A percentile compares a stretch with the other conserved stretches of the same genome.
Conservation (phyloP, 2,329 filamentous ascomycete genomes). For the Fusarium gaditjirri region DNA sequence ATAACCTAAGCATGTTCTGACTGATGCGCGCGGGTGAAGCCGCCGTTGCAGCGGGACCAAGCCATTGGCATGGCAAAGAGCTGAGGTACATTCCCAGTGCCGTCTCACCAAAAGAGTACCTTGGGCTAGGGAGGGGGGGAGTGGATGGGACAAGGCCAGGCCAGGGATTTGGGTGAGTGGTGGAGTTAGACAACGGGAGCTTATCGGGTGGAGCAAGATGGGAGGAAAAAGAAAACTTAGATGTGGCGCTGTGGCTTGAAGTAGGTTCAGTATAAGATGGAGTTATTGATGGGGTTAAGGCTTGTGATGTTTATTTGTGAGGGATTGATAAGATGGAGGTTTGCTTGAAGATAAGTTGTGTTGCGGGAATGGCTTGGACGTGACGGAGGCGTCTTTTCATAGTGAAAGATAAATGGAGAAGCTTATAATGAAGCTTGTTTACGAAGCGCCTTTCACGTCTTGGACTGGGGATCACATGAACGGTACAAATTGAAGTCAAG, state of each 20-base stretch:
- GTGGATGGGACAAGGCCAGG: constrained; percentile 6
- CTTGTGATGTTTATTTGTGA: not conserved
- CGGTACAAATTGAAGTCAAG: not conserved
- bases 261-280: not conserved
- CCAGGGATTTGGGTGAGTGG: constrained; percentile 24
- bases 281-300: too few species aligned
- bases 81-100: constrained; percentile 2
- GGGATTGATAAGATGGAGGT: not conserved
- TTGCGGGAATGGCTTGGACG: too few species aligned
- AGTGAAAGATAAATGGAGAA: not conserved
- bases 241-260: constrained; percentile 30
- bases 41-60: constrained; percentile 39
- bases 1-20: constrained; percentile 7
- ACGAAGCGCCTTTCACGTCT: not conserved
- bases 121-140: constrained; percentile 15
- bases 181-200: constrained; percentile 34
- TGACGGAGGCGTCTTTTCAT: not conserved
- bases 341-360: not conserved
- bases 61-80: not conserved
- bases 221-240: not conserved
- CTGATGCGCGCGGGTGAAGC: constrained; percentile 41
- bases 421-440: not conserved
- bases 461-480: not conserved
- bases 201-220: constrained; percentile 23
- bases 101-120: constrained; percentile 1